phyloP scores from a whole-genome alignment of 495 filamentous ascomycete genomes.

The Penicillium pulvis region DNA sequence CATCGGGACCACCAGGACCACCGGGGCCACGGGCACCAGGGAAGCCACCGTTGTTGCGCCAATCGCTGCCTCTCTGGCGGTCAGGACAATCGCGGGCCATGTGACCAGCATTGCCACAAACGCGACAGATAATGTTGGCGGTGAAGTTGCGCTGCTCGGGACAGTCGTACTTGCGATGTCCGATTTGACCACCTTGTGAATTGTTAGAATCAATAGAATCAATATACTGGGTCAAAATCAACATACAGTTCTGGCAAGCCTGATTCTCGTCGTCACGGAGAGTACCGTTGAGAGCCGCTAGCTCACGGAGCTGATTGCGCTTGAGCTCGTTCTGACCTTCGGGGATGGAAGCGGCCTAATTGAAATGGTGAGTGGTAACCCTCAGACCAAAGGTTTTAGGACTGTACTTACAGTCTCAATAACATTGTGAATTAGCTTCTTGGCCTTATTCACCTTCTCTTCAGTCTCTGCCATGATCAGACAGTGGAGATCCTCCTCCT shows the following conservation, averaged over 20 bases:
- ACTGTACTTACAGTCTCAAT: conserved; percentile 86
- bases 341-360: conserved; percentile 92
- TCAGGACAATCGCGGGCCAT: conserved; percentile 95
- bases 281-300: conserved; percentile 96
- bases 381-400: neutral
- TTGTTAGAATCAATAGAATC: conserved; percentile 15
- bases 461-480: conserved; percentile 99
- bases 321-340: conserved; percentile 98
- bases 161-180: conserved; percentile 98
- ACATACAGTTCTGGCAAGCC: conserved; percentile 95
- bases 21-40: conserved; percentile 50
- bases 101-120: conserved; percentile 93
- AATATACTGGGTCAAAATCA: conserved; percentile 5
- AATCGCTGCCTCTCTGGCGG: conserved; percentile 83
- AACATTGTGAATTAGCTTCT: conserved; percentile 94
- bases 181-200: conserved; percentile 82
- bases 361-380: conserved; percentile 1
- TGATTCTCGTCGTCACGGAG: conserved; percentile 98
- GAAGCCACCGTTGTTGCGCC: conserved; percentile 67
- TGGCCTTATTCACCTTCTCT: conserved; percentile 97
- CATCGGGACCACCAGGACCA: conserved; percentile 55
- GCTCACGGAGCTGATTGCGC: conserved; percentile 94
- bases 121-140: conserved; percentile 97
- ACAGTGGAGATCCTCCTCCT: conserved; percentile 98
- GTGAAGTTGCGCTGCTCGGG: conserved; percentile 97